These are phyloP conservation scores for Fonsecaea erecta DNA, from an alignment of 2,329 filamentous ascomycete species.

Conservation along the genomic window DNA sequence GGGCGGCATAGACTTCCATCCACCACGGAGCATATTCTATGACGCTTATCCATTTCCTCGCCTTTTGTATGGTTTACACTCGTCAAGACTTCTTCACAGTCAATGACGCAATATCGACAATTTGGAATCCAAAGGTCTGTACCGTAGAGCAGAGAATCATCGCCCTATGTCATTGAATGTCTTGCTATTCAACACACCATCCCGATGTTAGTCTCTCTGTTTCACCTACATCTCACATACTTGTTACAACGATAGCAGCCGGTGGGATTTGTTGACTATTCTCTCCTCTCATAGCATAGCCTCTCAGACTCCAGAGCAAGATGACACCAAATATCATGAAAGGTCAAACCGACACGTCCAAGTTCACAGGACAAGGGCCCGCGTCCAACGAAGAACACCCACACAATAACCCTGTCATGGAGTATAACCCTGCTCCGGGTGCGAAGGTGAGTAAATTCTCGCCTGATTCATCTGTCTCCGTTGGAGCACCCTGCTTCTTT, in stretches of 20 bases:
- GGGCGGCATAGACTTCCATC: background rate
- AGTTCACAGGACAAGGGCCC: constrained; percentile 16
- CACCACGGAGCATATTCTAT: background rate
- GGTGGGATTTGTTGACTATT: background rate
- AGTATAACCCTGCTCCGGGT: constrained; percentile 16
- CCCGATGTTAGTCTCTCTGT: background rate
- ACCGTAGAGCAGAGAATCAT: background rate
- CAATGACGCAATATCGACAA: background rate
- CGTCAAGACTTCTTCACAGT: background rate
- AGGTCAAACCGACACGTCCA: constrained; percentile 19
- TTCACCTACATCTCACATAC: background rate
- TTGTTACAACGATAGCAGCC: background rate
- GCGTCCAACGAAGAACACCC: constrained; percentile 1
- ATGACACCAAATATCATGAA: constrained; percentile 23
- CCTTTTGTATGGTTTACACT: background rate
- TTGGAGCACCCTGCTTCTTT: background rate
- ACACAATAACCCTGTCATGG: constrained; percentile 16
- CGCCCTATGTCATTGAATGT: background rate
- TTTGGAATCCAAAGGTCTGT: too few relatives aligned
- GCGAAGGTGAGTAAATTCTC: background rate
- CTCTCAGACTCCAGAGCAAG: background rate
- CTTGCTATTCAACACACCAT: background rate
- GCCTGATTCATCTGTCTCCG: background rate
- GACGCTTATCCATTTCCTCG: background rate
- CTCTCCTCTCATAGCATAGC: background rate